Conservation (phyloP, 495 filamentous ascomycete genomes). For the Aspergillus steynii region DNA sequence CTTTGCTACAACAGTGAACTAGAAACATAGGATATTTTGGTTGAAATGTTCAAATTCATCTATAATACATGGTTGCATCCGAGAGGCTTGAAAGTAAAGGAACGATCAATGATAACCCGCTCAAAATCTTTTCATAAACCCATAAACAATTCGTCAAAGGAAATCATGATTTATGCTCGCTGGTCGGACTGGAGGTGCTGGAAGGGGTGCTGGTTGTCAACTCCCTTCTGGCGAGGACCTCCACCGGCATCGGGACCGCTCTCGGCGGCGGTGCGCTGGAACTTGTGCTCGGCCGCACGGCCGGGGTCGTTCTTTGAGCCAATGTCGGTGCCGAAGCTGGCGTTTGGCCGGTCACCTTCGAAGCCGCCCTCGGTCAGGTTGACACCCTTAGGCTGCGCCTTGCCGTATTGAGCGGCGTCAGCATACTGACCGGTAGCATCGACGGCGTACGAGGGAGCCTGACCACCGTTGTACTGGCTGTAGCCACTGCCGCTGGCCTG, state of each 20-base stretch:
- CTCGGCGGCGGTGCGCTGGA: slow-evolving; percentile 42
- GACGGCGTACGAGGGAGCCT: slow-evolving; percentile 47
- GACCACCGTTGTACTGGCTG: slow-evolving; percentile 30
- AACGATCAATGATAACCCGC: slow-evolving; percentile 16
- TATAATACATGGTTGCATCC: slow-evolving; percentile 23
- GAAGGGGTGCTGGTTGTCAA: slow-evolving; percentile 41
- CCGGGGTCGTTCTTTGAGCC: slow-evolving; percentile 63
- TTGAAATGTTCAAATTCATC: background rate
- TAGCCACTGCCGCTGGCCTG: slow-evolving; percentile 32
- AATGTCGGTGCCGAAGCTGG: slow-evolving; percentile 60
- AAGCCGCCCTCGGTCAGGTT: slow-evolving; percentile 58
- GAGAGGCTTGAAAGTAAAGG: slow-evolving; percentile 5
- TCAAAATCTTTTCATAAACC: slow-evolving; percentile 13
- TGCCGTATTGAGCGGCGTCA: slow-evolving; percentile 21
- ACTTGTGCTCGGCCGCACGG: slow-evolving; percentile 50
- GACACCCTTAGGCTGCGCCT: slow-evolving; percentile 54
- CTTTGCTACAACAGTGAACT: too few species aligned
- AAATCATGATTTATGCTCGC: slow-evolving; percentile 28
- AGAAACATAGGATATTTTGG: background rate
- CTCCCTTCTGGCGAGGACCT: slow-evolving; percentile 42
- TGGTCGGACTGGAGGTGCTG: slow-evolving; percentile 47
- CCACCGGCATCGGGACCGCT: slow-evolving; percentile 38
- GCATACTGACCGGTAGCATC: slow-evolving; percentile 28
- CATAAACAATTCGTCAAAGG: slow-evolving; percentile 6
- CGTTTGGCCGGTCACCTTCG: slow-evolving; percentile 47